Percentiles rank a stretch among this genome's conserved stretches.
phyloP scores from a whole-genome alignment of 2,329 filamentous ascomycete genomes.

The Diplodia seriata region DNA sequence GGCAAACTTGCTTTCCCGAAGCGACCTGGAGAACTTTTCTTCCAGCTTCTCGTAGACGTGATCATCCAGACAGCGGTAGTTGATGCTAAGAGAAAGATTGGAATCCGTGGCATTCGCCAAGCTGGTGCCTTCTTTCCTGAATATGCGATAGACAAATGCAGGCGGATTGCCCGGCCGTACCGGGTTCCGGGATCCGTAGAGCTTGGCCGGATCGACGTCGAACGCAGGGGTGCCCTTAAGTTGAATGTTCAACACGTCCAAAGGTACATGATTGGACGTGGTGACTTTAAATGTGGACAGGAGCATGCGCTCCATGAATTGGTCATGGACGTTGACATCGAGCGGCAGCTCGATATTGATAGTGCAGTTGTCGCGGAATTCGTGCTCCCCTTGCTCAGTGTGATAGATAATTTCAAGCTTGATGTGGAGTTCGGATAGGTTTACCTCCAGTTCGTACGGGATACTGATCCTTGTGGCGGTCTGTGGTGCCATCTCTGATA shows the following conservation, averaged over 20 bases:
- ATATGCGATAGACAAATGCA: slow-evolving; percentile 80
- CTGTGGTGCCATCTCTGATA: slow-evolving; percentile 53
- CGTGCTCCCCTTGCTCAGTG: slow-evolving; percentile 70
- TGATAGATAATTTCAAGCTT: slow-evolving; percentile 78
- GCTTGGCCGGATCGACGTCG: slow-evolving; percentile 64
- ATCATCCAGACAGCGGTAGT: slow-evolving; percentile 78
- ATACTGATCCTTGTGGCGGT: slow-evolving; percentile 66
- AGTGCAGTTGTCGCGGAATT: slow-evolving; percentile 66
- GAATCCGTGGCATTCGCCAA: slow-evolving; percentile 42
- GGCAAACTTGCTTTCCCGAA: slow-evolving; percentile 57
- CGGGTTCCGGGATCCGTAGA: slow-evolving; percentile 56
- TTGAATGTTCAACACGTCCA: slow-evolving; percentile 74
- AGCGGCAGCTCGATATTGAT: slow-evolving; percentile 79
- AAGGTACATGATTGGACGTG: slow-evolving; percentile 75
- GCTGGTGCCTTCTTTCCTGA: slow-evolving; percentile 54
- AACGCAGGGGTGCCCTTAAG: slow-evolving; percentile 75
- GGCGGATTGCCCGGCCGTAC: slow-evolving; percentile 84
- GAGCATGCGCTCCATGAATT: slow-evolving; percentile 82
- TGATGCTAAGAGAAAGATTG: slow-evolving; percentile 70
- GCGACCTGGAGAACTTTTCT: slow-evolving; percentile 53
- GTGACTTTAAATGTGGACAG: slow-evolving; percentile 93
- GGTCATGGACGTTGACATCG: slow-evolving; percentile 94
- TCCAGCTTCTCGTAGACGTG: slow-evolving; percentile 65
- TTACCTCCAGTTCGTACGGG: slow-evolving; percentile 84
- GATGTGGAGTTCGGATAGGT: slow-evolving; percentile 72